Conservation (phyloP, 768 basidiomycete species). For the Collybia sp. region DNA sequence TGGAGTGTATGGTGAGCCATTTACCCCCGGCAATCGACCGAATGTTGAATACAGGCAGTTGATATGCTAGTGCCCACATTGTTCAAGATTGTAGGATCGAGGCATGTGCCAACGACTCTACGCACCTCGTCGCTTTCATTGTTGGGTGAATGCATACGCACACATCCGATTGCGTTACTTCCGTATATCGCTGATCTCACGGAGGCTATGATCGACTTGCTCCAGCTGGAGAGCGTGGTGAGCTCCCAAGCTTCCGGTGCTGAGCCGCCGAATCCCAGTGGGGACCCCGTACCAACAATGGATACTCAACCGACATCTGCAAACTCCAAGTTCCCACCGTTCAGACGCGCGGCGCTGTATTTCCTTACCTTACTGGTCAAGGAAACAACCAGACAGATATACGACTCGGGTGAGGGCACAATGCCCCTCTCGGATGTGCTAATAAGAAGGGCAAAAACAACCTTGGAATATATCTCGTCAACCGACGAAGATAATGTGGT, state of each 20-base stretch:
- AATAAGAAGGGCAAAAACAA: slow-evolving; percentile 43
- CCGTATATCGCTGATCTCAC: slow-evolving; percentile 60
- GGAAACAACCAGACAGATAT: slow-evolving; percentile 46
- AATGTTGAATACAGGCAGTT: slow-evolving; percentile 33
- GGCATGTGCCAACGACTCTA: slow-evolving; percentile 64
- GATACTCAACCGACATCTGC: slow-evolving; percentile 55
- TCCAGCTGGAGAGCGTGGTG: slow-evolving; percentile 57
- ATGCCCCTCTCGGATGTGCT: slow-evolving; percentile 25
- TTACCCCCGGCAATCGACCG: not conserved
- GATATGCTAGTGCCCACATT: slow-evolving; percentile 71
- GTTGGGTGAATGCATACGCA: slow-evolving; percentile 68
- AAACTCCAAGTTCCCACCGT: slow-evolving; percentile 66
- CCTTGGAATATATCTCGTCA: slow-evolving; percentile 62
- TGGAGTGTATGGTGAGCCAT: slow-evolving; percentile 57
- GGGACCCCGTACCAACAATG: slow-evolving; percentile 27
- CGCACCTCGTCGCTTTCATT: slow-evolving; percentile 59
- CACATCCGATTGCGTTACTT: slow-evolving; percentile 56
- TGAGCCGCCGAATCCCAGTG: slow-evolving; percentile 9
- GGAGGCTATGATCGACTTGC: slow-evolving; percentile 68
- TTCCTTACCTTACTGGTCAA: slow-evolving; percentile 70
- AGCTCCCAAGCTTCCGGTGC: slow-evolving; percentile 11
- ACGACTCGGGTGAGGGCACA: slow-evolving; percentile 32
- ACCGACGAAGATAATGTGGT: slow-evolving; percentile 73
- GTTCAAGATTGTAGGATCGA: slow-evolving; percentile 53
- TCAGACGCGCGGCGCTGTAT: slow-evolving; percentile 85